phyloP scores from a whole-genome alignment of 805 yeast genomes.

The Wickerhamomyces kurtzmanii region DNA sequence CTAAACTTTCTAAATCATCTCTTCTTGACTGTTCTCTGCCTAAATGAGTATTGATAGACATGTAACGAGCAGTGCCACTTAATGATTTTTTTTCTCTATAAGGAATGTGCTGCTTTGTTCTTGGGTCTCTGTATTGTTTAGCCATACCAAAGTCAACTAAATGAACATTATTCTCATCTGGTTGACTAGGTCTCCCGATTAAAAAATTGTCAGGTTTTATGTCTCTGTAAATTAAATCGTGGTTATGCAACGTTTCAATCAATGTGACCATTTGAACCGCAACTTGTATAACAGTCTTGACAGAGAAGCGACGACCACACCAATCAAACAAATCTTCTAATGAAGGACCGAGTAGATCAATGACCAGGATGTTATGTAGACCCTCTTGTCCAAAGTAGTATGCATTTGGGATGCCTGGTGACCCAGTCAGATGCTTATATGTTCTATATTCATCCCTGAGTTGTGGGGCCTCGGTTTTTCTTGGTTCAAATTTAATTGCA shows the following conservation, averaged over 20 bases:
- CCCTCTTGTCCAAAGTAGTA: slow-evolving; percentile 99
- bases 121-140: slow-evolving; percentile 93
- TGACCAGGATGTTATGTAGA: slow-evolving; percentile 87
- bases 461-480: slow-evolving; percentile 97
- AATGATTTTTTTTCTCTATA: slow-evolving; percentile 92
- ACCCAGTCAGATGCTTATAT: slow-evolving; percentile 78
- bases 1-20: slow-evolving; percentile 93
- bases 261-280: slow-evolving; percentile 91
- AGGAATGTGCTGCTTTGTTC: slow-evolving; percentile 91
- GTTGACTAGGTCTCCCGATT: slow-evolving; percentile 80
- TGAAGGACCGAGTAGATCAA: slow-evolving; percentile 92
- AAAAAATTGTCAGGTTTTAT: slow-evolving; percentile 96
- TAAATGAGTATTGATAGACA: slow-evolving; percentile 94
- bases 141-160: slow-evolving; percentile 99
- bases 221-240: slow-evolving; percentile 89
- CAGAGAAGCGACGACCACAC: slow-evolving; percentile 87
- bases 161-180: slow-evolving; percentile 78
- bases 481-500: slow-evolving; percentile 94
- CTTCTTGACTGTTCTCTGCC: slow-evolving; percentile 96
- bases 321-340: slow-evolving; percentile 95
- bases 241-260: slow-evolving; percentile 80
- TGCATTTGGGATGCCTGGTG: slow-evolving; percentile 88
- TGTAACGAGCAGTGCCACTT: slow-evolving; percentile 97
- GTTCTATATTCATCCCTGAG: slow-evolving; percentile 93
- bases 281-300: slow-evolving; percentile 86